Base-by-base conservation (phyloP, 1,139 yeast genomes). In the Schizosaccharomyces versatilis region DNA sequence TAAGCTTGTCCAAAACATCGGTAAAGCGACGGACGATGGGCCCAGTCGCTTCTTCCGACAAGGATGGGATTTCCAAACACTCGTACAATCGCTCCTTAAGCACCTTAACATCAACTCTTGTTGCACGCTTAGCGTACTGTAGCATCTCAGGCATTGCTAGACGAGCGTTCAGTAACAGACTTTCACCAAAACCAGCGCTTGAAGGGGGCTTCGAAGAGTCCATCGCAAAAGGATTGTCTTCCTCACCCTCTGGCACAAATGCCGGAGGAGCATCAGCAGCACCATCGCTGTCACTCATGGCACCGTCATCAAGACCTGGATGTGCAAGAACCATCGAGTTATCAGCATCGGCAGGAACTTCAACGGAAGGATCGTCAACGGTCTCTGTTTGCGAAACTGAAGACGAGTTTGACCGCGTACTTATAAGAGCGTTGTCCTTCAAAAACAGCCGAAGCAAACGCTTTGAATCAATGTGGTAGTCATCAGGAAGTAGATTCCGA, bases 41-140 rank as follows among this genome's bases (percentile, higher is more conserved):
- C 55, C 68, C 66, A 53, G 56, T 59, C 15, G 54, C 59, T 17
- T 54, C 57, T 9, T 55, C 55, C 41, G 15, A 38, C 5, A 53
- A 47, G 41, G 54, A 47, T 51, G 57, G n/a, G 51, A 64, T 57
- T 15, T 63, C 63, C 51, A 71, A 59, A 0, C 78, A 75, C 41
- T 73, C 73, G 96, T 97, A 90, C 51, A 90, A 65, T 63, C 85
- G 85, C 59, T 83, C 84, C 68, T 90, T 90, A 58, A 90, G 71
- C 44, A 74, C 70, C 61, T 78, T 78, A 51, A 90, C 83, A 65
- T 90, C 94, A 17, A 90, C 95, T 60, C 81, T 75, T 65, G 86
- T 88, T 2, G 96, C 90, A 2, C 80, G 78, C 55, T 82, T 73
- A 1, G 96, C 84, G 62, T 80, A 86, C 59, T 75, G 79, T 53